phyloP scores from a whole-genome alignment of 1,284 basidiomycete genomes.

The Trametes pubescens region DNA sequence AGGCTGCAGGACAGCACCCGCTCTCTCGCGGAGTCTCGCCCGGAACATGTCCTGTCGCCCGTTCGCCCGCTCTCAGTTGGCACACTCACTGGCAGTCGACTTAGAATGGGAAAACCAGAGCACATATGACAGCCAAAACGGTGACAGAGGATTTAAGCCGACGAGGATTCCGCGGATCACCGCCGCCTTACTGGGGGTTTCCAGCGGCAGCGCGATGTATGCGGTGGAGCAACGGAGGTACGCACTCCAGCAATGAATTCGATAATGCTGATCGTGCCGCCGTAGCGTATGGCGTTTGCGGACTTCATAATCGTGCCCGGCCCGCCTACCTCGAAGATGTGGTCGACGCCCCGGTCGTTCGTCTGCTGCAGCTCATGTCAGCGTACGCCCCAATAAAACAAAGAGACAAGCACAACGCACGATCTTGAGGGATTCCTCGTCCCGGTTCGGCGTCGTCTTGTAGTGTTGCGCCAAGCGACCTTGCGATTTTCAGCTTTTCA shows the following conservation, averaged over 20 bases:
- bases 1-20: no score
- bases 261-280: slow-evolving; percentile 50
- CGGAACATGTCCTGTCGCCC: no score
- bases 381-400: no score
- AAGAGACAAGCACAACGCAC: no score
- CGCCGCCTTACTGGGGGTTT: slow-evolving; percentile 4
- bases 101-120: no score
- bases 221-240: background rate
- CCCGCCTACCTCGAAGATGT: slow-evolving; percentile 54
- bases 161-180: slow-evolving; percentile 9
- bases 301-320: slow-evolving; percentile 50
- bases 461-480: slow-evolving; percentile 49
- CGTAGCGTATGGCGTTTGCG: slow-evolving; percentile 46
- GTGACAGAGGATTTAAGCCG: no score
- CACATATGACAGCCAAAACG: no score
- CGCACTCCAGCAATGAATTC: slow-evolving; percentile 47
- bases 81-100: no score
- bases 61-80: no score
- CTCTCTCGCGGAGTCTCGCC: no score
- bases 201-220: background rate
- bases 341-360: slow-evolving; percentile 51
- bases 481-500: slow-evolving; percentile 47
- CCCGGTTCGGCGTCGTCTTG: slow-evolving; percentile 51
- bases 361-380: slow-evolving; percentile 27
- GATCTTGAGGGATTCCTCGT: slow-evolving; percentile 39